Evolutionary conservation across 768 basidiomycete genomes (phyloP).

Genomic region (Obba rivulosa): DNA sequence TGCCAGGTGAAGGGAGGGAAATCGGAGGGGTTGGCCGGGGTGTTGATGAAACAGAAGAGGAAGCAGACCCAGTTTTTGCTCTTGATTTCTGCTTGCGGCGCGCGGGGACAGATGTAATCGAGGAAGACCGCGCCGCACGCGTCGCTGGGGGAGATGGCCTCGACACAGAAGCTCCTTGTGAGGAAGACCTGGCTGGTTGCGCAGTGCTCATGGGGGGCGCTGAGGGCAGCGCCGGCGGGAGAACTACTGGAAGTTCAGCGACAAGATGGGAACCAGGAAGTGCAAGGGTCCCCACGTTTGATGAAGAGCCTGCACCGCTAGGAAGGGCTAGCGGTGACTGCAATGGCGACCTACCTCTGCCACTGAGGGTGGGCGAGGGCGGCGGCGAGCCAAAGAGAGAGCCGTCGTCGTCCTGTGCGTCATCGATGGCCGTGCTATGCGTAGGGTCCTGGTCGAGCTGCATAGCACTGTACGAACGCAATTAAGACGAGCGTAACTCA

Average conservation of each 20-base stretch:
- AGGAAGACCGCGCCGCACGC: not conserved
- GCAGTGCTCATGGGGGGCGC: not conserved
- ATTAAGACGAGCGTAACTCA: too few relatives aligned
- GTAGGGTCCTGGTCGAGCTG: constrained; percentile 9
- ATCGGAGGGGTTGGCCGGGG: constrained; percentile 52
- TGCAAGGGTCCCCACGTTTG: constrained; percentile 98
- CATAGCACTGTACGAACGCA: constrained; percentile 17
- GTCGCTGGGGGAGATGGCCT: constrained; percentile 20
- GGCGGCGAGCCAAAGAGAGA: constrained; percentile 82
- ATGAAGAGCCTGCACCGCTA: constrained; percentile 42
- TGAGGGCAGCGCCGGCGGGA: constrained; percentile 68
- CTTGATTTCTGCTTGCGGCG: constrained; percentile 27
- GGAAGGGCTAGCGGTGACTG: constrained; percentile 61
- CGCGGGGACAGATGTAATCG: constrained; percentile 13
- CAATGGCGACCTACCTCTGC: constrained; percentile 66
- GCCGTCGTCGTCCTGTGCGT: constrained; percentile 43
- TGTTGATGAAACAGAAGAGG: constrained; percentile 24
- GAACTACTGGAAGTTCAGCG: constrained; percentile 76
- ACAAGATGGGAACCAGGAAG: constrained; percentile 89
- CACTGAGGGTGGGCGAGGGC: constrained; percentile 45
- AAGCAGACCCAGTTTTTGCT: constrained; percentile 25
- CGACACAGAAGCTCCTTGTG: constrained; percentile 7
- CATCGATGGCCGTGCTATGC: constrained; percentile 1
- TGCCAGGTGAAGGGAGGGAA: constrained; percentile 53
- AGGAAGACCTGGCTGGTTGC: not conserved